These are phyloP conservation scores for Cordia subcordata DNA, from an alignment of 257 asterid genomes.

Conservation along the genomic window DNA sequence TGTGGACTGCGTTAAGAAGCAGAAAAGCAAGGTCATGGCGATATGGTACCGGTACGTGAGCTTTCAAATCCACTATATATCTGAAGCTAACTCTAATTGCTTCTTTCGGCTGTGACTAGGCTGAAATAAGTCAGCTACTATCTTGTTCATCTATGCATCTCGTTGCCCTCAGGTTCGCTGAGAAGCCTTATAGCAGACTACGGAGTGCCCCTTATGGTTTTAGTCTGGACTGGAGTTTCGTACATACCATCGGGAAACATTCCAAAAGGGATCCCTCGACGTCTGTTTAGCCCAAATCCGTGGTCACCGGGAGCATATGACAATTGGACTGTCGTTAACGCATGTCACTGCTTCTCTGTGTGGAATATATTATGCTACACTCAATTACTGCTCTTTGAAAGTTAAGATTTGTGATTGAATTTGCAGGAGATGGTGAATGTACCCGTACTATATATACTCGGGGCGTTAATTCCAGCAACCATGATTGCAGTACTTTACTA, in stretches of 20 bases:
- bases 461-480: slow-evolving; percentile 84
- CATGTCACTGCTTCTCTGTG: slow-evolving; percentile 14
- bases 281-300: slow-evolving; percentile 91
- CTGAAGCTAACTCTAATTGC: not conserved
- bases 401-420: slow-evolving; percentile 12
- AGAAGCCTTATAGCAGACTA: slow-evolving; percentile 89
- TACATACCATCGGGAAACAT: slow-evolving; percentile 70
- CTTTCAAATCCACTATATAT: not conserved
- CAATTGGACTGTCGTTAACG: slow-evolving; percentile 93
- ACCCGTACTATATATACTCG: slow-evolving; percentile 62
- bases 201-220: slow-evolving; percentile 93
- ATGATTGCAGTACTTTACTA: slow-evolving; percentile 91
- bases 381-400: not conserved
- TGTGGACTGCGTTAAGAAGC: slow-evolving; percentile 69
- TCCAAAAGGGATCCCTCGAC: slow-evolving; percentile 84
- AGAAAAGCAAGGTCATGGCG: slow-evolving; percentile 92
- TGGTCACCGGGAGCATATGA: slow-evolving; percentile 89
- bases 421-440: slow-evolving; percentile 77
- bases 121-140: not conserved
- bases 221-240: slow-evolving; percentile 81
- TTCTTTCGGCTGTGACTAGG: not conserved
- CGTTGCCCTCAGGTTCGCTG: slow-evolving; percentile 50
- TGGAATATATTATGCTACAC: not conserved
- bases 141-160: not conserved
- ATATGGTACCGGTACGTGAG: slow-evolving; percentile 64